A percentile compares a stretch with the other conserved stretches of the same genome.
phyloP scores from a whole-genome alignment of 371 early-diverging fungal species.

The Rhizopus arrhizus region DNA sequence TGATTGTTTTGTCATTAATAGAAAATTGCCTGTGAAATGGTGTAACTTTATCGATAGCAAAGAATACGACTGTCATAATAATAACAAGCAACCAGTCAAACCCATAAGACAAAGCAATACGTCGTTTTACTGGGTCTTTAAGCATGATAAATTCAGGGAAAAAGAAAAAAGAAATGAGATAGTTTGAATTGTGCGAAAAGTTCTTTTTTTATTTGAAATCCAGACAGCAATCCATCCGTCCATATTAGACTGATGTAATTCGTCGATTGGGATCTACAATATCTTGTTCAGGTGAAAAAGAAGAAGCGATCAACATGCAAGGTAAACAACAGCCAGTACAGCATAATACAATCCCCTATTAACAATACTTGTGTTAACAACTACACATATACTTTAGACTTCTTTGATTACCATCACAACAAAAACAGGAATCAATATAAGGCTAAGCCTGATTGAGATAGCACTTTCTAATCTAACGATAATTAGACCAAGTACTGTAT shows the following conservation, averaged over 20 bases:
- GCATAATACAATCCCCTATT: constrained; percentile 58
- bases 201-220: too few species aligned
- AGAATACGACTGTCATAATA: constrained; percentile 60
- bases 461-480: constrained; percentile 63
- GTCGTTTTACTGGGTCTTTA: constrained; percentile 30
- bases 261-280: constrained; percentile 1
- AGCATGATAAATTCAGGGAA: neutral
- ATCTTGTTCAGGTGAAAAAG: constrained; percentile 18
- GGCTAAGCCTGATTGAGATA: constrained; percentile 49
- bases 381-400: neutral
- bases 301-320: constrained; percentile 46
- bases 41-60: constrained; percentile 56
- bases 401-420: constrained; percentile 54
- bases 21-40: constrained; percentile 77
- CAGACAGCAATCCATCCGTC: too few species aligned
- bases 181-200: neutral
- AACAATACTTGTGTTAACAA: constrained; percentile 7
- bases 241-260: neutral
- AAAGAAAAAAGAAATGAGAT: neutral
- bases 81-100: constrained; percentile 72
- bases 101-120: constrained; percentile 59
- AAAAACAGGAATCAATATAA: constrained; percentile 84
- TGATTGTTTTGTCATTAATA: constrained; percentile 67
- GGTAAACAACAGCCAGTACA: constrained; percentile 79
- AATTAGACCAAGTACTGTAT: constrained; percentile 75